These are phyloP conservation scores for Dryas alaskensis DNA, from an alignment of 306 rosid species.

Conservation along the genomic window DNA sequence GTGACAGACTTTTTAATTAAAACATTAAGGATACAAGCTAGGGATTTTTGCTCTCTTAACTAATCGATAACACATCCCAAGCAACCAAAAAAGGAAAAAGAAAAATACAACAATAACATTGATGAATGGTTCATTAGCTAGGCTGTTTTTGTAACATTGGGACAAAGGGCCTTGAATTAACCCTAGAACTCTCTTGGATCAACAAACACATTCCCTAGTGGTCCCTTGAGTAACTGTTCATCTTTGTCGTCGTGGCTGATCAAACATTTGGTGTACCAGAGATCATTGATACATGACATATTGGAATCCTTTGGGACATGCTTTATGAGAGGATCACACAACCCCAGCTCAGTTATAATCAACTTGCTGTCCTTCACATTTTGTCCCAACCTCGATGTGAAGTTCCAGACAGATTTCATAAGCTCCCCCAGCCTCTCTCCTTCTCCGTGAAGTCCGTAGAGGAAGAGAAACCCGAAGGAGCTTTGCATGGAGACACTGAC, in stretches of 20 bases:
- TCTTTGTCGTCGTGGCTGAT: slow-evolving; percentile 28
- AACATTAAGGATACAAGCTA: not conserved
- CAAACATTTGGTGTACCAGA: slow-evolving; percentile 57
- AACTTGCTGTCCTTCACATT: slow-evolving; percentile 39
- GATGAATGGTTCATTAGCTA: not conserved
- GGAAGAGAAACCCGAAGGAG: slow-evolving; percentile 48
- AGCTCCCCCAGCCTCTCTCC: slow-evolving; percentile 62
- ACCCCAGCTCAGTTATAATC: slow-evolving; percentile 43
- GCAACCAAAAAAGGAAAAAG: not conserved
- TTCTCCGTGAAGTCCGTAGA: slow-evolving; percentile 66
- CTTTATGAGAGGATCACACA: slow-evolving; percentile 52
- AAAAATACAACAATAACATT: not conserved
- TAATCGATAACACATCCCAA: not conserved
- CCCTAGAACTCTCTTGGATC: slow-evolving; percentile 76
- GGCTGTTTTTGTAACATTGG: not conserved
- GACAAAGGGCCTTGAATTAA: not conserved
- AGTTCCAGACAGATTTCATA: slow-evolving; percentile 56
- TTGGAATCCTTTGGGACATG: slow-evolving; percentile 45
- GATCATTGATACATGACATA: slow-evolving; percentile 57
- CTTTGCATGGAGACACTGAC: slow-evolving; percentile 27
- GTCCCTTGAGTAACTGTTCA: slow-evolving; percentile 38
- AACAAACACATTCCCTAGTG: slow-evolving; percentile 55
- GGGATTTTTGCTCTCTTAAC: not conserved
- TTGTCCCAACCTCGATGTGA: slow-evolving; percentile 52
- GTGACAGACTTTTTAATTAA: too few species aligned